Conservation (phyloP, 768 basidiomycete species). For the Hygrophorus russula region DNA sequence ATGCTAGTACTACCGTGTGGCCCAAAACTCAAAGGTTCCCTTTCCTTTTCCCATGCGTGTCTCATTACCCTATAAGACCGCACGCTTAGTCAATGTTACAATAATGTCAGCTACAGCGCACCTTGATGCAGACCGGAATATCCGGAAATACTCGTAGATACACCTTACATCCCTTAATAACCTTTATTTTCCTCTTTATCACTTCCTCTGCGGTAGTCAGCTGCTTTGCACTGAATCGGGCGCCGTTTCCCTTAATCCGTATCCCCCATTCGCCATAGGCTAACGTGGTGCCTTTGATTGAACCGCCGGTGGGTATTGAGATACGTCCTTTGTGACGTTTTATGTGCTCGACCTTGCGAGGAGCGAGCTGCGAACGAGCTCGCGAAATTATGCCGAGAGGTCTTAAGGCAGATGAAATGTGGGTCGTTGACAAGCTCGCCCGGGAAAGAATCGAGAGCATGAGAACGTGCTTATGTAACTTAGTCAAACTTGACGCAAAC, state of each 20-base stretch:
- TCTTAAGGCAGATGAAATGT: not conserved
- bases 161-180: constrained; percentile 80
- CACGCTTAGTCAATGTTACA: not conserved
- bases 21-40: constrained; percentile 96
- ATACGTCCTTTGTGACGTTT: constrained; percentile 88
- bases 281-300: constrained; percentile 86
- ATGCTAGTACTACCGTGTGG: constrained; percentile 54
- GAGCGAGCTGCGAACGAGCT: constrained; percentile 62
- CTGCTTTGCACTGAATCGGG: constrained; percentile 81
- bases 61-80: constrained; percentile 69
- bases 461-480: no score
- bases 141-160: constrained; percentile 91
- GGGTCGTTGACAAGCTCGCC: not conserved
- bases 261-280: constrained; percentile 91
- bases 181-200: constrained; percentile 81
- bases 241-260: constrained; percentile 73
- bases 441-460: no score
- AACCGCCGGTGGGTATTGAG: constrained; percentile 81
- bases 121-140: constrained; percentile 95
- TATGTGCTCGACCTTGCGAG: constrained; percentile 70
- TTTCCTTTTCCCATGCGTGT: constrained; percentile 99
- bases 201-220: constrained; percentile 79
- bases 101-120: constrained; percentile 18
- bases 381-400: constrained; percentile 27
- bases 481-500: no score